Evolutionary conservation across 2,329 filamentous ascomycete genomes (phyloP), one percentile per base, ranked within the genome.

Genomic region (Colletotrichum eleusines): DNA sequence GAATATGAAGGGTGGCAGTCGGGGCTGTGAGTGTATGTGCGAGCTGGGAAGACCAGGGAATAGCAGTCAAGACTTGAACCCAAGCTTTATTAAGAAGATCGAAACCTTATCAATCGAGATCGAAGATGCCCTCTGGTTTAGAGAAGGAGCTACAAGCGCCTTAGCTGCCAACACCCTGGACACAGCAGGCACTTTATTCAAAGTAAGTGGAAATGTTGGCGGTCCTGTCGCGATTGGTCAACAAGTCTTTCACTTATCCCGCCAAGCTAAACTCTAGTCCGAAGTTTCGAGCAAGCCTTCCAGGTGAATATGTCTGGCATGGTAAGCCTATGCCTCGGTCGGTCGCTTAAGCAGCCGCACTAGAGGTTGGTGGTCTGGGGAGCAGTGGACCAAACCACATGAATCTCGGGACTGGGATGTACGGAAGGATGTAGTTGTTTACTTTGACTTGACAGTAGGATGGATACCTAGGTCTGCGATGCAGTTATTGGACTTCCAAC

Each of bases 81-180:
- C 23, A 48, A 48, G 46, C 42, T 60, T 60, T 46, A 60, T 60
- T 28, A 28, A 35, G 20, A 48, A 16, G 57, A 46, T 48, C 42
- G 42, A 18, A 23, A 11, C 18, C 16, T 46, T 20, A 33, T 48
- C 18, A 11, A 48, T 48, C 28, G 28, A 48, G 31, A 48, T 48
- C 42, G 58, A 26, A 28, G 6, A 48, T 26, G 18, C 20, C 16
- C 18, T n/a, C 16, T 44, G 5, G 14, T 48, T 16, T 11, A 35
- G 42, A 46, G 42, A 18, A 16, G 33, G 12, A 42, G 57, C 28
- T 23, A 28, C 42, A 44, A n/a, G n/a, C 38, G 38, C 23, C 14
- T 11, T 23, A 26, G 35, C 28, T 33, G 40, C 57, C 40, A 46
- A n/a, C 5, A 33, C 26, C 33, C 28, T 20, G 42, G 40, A 46